Conservation (phyloP, 805 yeast species). For the Metschnikowia borealis region DNA sequence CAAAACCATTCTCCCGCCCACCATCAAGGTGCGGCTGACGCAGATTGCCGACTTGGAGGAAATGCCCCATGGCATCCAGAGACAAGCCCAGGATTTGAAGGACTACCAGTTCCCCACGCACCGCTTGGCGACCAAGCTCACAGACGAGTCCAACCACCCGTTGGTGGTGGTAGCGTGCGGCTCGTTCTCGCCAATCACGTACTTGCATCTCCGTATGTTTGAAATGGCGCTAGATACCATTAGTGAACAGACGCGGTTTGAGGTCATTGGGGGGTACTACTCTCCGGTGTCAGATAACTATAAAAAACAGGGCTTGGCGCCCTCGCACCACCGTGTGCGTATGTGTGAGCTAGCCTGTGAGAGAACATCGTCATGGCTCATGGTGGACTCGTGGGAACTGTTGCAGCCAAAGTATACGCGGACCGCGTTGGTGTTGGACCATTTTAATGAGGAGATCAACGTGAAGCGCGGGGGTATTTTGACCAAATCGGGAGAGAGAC, state of each 20-base stretch:
- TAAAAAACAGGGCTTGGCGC: conserved; percentile 88
- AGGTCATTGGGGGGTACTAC: conserved; percentile 94
- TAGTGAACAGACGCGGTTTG: conserved; percentile 86
- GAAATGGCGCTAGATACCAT: conserved; percentile 97
- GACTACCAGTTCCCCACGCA: conserved; percentile 85
- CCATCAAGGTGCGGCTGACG: conserved; percentile 45
- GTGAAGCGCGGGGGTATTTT: conserved; percentile 81
- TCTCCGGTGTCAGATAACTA: conserved; percentile 94
- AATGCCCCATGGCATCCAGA: conserved; percentile 87
- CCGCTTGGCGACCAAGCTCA: conserved; percentile 64
- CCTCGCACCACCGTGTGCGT: conserved; percentile 83
- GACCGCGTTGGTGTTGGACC: conserved; percentile 93
- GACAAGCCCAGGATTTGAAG: conserved; percentile 74
- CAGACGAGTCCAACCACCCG: conserved; percentile 78
- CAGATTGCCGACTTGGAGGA: conserved; percentile 95
- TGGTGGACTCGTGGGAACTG: conserved; percentile 99
- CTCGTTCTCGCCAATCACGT: conserved; percentile 92
- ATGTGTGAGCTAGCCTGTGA: conserved; percentile 99
- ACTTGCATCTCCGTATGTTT: conserved; percentile 92
- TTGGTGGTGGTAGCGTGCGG: conserved; percentile 97
- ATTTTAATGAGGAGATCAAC: conserved; percentile 92
- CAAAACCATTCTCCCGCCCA: conserved; percentile 32
- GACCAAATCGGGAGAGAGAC: conserved; percentile 52
- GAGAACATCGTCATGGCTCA: conserved; percentile 92
- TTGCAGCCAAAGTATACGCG: conserved; percentile 87